phyloP scores from a whole-genome alignment of 2,329 filamentous ascomycete species.

The Claviceps sp. region DNA sequence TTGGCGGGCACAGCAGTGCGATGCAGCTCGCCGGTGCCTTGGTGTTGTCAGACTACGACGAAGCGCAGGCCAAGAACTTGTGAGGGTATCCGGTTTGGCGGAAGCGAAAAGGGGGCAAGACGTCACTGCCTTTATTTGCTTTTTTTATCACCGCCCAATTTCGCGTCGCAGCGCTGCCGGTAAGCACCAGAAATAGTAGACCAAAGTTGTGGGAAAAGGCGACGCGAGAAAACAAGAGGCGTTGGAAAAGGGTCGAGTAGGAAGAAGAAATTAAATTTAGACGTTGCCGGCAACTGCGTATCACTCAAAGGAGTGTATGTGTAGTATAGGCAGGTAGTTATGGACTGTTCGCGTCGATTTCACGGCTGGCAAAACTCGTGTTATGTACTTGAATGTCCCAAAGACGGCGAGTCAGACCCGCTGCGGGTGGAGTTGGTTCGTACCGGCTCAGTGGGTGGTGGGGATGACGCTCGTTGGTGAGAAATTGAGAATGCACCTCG shows the following conservation, averaged over 20 bases:
- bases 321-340: not conserved
- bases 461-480: not conserved
- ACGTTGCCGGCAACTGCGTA: too few relatives aligned
- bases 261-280: too few relatives aligned
- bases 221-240: not conserved
- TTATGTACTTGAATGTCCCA: not conserved
- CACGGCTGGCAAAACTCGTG: not conserved
- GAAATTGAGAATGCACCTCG: not conserved
- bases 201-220: not conserved
- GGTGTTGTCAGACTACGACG: not conserved
- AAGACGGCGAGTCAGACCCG: not conserved
- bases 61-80: not conserved
- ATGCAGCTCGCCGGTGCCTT: not conserved
- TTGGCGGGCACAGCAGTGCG: slow-evolving; percentile 6
- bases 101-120: not conserved
- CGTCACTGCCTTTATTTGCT: not conserved
- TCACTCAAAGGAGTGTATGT: not conserved
- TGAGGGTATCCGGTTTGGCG: not conserved
- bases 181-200: not conserved
- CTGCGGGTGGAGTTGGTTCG: not conserved
- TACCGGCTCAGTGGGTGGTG: not conserved
- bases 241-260: not conserved
- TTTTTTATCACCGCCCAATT: not conserved
- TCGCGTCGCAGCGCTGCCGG: not conserved
- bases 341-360: not conserved